A percentile compares a stretch with the other conserved stretches of the same genome.
These are phyloP conservation scores for Boletus subparvulus DNA, from an alignment of 768 basidiomycete genomes.

Conservation along the genomic window DNA sequence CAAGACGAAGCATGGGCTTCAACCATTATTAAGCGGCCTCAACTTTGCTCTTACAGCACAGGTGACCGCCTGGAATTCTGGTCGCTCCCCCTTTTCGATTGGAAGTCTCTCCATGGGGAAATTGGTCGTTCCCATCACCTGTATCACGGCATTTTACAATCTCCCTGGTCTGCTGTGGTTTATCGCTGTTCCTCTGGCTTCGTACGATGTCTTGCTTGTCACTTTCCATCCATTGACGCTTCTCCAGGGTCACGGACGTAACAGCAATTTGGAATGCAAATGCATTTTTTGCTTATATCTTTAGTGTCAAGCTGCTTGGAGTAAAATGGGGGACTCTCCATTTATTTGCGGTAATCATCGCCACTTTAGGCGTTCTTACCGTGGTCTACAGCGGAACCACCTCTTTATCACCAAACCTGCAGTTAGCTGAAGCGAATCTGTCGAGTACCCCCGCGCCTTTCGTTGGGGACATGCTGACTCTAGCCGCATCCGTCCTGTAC, in stretches of 20 bases:
- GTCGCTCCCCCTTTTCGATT: not conserved
- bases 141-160: conserved; percentile 48
- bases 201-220: conserved; percentile 47
- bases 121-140: conserved; percentile 35
- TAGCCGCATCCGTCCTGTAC: conserved; percentile 69
- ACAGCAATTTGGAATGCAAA: conserved; percentile 89
- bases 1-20: conserved; percentile 47
- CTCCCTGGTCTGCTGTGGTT: conserved; percentile 76
- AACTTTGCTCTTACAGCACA: conserved; percentile 43
- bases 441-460: conserved; percentile 49
- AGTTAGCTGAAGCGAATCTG: conserved; percentile 1
- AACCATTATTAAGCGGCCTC: conserved; percentile 53
- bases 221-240: conserved; percentile 5
- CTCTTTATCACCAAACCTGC: conserved; percentile 21
- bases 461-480: conserved; percentile 70
- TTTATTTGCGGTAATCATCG: conserved; percentile 71
- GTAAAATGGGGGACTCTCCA: conserved; percentile 62
- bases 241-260: conserved; percentile 71
- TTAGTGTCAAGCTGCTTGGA: conserved; percentile 71
- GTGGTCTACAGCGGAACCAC: conserved; percentile 80
- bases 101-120: conserved; percentile 27
- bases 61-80: conserved; percentile 10
- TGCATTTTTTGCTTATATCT: conserved; percentile 87
- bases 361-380: conserved; percentile 74
- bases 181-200: conserved; percentile 60